These are phyloP conservation scores for Penicillium atrosanguineum DNA, from an alignment of 495 filamentous ascomycete species.

Conservation along the genomic window DNA sequence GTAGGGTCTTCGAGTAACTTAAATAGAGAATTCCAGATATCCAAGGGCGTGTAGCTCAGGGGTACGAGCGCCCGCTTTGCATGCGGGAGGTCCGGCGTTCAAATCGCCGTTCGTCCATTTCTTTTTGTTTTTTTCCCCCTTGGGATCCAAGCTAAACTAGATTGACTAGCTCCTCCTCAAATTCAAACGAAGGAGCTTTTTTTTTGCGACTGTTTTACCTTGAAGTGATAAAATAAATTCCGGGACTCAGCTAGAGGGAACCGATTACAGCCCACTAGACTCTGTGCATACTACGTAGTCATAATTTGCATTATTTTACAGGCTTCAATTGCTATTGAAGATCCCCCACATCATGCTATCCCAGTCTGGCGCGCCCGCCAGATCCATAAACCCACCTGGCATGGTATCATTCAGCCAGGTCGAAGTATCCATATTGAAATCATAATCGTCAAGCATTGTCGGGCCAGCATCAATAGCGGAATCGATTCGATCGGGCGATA, in stretches of 20 bases:
- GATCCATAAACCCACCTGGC: constrained; percentile 28
- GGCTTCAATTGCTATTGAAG: constrained; percentile 18
- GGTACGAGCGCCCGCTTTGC: constrained; percentile 6
- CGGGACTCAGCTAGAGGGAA: too few species aligned
- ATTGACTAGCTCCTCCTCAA: too few species aligned
- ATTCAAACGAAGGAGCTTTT: too few species aligned
- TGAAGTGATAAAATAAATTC: too few species aligned
- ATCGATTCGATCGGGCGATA: constrained; percentile 2
- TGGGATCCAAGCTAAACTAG: too few species aligned
- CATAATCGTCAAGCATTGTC: constrained; percentile 11
- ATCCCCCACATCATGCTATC: constrained; percentile 37
- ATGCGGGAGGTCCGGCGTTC: constrained; percentile 10
- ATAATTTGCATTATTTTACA: neutral
- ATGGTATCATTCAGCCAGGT: constrained; percentile 30
- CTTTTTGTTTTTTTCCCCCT: neutral
- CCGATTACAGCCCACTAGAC: too few species aligned
- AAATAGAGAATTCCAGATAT: neutral
- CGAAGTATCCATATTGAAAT: constrained; percentile 11
- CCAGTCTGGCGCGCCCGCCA: constrained; percentile 32
- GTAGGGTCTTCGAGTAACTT: neutral
- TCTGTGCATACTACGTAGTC: too few species aligned
- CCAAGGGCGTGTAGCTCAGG: constrained; percentile 2
- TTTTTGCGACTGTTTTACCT: too few species aligned
- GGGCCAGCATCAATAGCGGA: constrained; percentile 11
- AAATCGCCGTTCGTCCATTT: constrained; percentile 7